Evolutionary conservation across 345 rosid genomes (phyloP).

Genomic region (Orychophragmus violaceus): DNA sequence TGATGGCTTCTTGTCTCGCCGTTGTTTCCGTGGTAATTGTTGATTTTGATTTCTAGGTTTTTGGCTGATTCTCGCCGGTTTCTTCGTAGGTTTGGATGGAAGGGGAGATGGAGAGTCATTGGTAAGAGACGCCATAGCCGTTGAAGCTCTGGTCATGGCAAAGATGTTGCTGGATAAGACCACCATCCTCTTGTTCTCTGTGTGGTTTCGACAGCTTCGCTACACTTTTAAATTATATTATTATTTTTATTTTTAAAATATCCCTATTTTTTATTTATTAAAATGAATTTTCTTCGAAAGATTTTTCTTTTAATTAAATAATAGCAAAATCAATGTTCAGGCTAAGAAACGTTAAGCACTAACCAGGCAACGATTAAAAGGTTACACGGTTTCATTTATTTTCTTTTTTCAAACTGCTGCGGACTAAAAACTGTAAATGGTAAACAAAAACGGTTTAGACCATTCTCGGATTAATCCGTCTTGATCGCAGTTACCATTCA

Average conservation of each 20-base stretch:
- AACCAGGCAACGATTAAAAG: not conserved
- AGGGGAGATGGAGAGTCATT: constrained; percentile 11
- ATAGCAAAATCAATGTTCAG: not conserved
- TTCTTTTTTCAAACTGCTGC: too few relatives aligned
- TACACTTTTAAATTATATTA: not conserved
- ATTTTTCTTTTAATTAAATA: not conserved
- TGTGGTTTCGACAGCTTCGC: not conserved
- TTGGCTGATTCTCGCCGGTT: not conserved
- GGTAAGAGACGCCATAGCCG: constrained; percentile 15
- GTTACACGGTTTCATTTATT: too few relatives aligned
- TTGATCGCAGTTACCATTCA: too few relatives aligned
- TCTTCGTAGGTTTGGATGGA: not conserved
- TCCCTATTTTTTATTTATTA: not conserved
- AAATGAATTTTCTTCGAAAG: not conserved
- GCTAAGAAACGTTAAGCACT: too few relatives aligned
- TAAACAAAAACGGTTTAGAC: too few relatives aligned
- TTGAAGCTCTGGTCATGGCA: constrained; percentile 12
- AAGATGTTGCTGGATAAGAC: constrained; percentile 23
- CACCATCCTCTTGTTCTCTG: constrained; percentile 18
- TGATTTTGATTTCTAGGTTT: constrained; percentile 6
- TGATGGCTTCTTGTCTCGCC: constrained; percentile 36
- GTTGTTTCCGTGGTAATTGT: not conserved
- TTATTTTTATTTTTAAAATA: not conserved
- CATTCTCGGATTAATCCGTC: too few relatives aligned
- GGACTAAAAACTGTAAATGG: too few relatives aligned